Evolutionary conservation across 352 stramenopile species (phyloP), one percentile per base, ranked within the genome.

Genomic region (Sclerospora graminicola): DNA sequence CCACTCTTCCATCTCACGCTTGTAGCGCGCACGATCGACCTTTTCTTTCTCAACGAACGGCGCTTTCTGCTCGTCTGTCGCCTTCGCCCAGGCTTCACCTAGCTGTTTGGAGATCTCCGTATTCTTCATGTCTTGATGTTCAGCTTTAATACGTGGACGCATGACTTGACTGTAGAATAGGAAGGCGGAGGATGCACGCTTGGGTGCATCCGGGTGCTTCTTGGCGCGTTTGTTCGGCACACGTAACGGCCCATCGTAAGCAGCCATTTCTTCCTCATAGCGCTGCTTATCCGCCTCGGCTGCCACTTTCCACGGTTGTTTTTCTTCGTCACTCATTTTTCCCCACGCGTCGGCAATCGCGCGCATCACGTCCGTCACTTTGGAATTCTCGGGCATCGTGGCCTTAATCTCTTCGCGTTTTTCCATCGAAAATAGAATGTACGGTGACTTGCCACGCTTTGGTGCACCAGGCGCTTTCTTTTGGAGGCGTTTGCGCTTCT

Each of bases 101-200:
- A 98, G 60, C 38, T 97, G 70, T 57, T 94, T 90, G 8, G 90
- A 97, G 53, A 98, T 95, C 42, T 97, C 91, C 54, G 89, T 96
- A 61, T 97, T 97, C 49, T 95, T 94, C 82, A 97, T 96, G 40
- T 94, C 82, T 32, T 89, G 89, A 63, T 97, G 83, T 40, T 96
- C 76, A 2, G 76, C 59, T 62, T 97, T 96, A 34, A 97, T 89
- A 19, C 76, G 57, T 20, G 78, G 66, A 11, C 89, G 71, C 66
- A 95, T 95, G 15, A 89, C 82, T 44, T 96, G 77, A 29, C 82
- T 92, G 60, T 96, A 97, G 63, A 95, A 97, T 7, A 97, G 69
- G 54, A 97, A 98, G 14, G 93, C 87, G 21, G 82, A 96, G 54
- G 93, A 97, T 5, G 92, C 87, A 21, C 92, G 81, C 62, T 97